A percentile compares a stretch with the other conserved stretches of the same genome.
Evolutionary conservation across 1,139 yeast genomes (phyloP).

Genomic region (Pichia sp.): DNA sequence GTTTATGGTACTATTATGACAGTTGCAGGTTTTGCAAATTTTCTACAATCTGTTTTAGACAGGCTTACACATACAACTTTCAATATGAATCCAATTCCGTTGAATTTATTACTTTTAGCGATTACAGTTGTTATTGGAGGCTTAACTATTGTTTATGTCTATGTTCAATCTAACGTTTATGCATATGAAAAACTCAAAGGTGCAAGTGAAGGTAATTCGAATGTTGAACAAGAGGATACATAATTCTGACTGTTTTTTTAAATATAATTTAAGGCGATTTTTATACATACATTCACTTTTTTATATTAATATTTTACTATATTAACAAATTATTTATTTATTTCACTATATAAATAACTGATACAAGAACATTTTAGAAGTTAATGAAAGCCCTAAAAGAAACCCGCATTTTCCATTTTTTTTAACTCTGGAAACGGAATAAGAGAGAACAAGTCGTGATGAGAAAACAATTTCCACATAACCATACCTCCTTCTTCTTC

Average conservation of each 20-base stretch:
- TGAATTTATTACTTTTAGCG: slow-evolving; percentile 39
- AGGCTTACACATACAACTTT: slow-evolving; percentile 46
- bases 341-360: neutral
- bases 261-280: neutral
- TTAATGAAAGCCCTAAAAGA: neutral
- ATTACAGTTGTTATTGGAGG: slow-evolving; percentile 43
- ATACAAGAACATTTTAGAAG: neutral
- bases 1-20: slow-evolving; percentile 56
- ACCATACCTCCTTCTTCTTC: neutral
- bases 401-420: neutral
- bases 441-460: neutral
- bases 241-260: neutral
- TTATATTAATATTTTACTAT: neutral
- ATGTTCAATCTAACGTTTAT: slow-evolving; percentile 18
- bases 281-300: neutral
- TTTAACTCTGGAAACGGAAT: neutral
- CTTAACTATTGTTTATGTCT: slow-evolving; percentile 24
- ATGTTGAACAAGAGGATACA: neutral
- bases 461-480: neutral
- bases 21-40: slow-evolving; percentile 50
- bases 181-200: slow-evolving; percentile 7
- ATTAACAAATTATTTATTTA: neutral
- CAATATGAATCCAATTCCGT: slow-evolving; percentile 51
- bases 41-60: slow-evolving; percentile 48
- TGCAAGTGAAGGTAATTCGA: neutral